Evolutionary conservation across 352 stramenopile genomes (phyloP), one percentile per base, ranked within the genome.

Genomic region (Globisporangium canariense): DNA sequence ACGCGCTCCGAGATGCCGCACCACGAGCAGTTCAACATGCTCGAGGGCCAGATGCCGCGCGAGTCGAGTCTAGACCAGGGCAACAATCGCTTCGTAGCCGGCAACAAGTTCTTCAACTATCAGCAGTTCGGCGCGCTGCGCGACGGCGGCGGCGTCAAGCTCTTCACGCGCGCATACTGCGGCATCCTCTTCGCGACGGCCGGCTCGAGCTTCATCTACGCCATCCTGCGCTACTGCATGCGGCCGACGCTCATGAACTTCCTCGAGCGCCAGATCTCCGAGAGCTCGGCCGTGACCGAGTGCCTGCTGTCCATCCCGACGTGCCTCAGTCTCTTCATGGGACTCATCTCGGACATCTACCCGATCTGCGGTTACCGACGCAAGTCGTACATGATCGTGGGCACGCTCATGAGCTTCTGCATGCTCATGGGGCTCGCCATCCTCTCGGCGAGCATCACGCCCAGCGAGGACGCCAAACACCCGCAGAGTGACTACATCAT

Each of bases 371-470:
- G 89, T 50, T 94, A 90, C 69, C 89, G 86, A 7, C 79, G 90
- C 54, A 97, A 97, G 76, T 90, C 89, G 20, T 97, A 98, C 74
- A 97, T 97, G 76, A 79, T 95, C 32, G 70, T 89, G 11, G 92
- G 92, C 56, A 80, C 69, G 25, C 18, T 79, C 30, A 18, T 93
- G 16, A 84, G 73, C 53, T 86, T 89, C 51, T 36, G 76, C 50
- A 83, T 79, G 66, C 78, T 78, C 28, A 66, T 73, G 36, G 73
- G 76, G 1, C 67, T 94, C 38, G 74, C 77, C 36, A 76, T 81
- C 60, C 68, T 83, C 60, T 82, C 83, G 45, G 77, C 80, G 47
- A 76, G 69, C 2, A 65, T 73, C 58, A 73, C 76, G 28, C 71
- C 77, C 18, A 61, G 78, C 25, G 43, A 70, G 9, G 61, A 64